phyloP scores from a whole-genome alignment of 2,329 filamentous ascomycete genomes.

The Hypoxylon rubiginosum region DNA sequence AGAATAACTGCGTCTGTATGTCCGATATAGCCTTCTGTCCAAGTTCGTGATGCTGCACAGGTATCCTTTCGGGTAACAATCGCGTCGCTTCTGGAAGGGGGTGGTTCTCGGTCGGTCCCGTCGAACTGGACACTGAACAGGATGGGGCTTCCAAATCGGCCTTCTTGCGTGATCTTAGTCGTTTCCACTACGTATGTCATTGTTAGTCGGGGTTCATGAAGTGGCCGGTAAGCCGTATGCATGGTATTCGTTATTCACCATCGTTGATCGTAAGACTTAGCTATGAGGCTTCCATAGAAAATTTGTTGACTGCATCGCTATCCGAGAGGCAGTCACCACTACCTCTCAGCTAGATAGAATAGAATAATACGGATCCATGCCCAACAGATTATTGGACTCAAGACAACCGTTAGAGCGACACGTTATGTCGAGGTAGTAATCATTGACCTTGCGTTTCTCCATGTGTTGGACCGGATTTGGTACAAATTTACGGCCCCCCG shows the following conservation, averaged over 20 bases:
- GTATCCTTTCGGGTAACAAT: slow-evolving; percentile 5
- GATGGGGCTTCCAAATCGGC: slow-evolving; percentile 4
- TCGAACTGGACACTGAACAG: slow-evolving; percentile 1
- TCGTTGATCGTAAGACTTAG: background rate
- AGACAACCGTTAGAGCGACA: background rate
- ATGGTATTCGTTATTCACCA: background rate
- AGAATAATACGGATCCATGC: too few species aligned
- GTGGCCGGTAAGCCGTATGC: background rate
- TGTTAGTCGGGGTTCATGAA: background rate
- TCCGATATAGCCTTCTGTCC: slow-evolving; percentile 1
- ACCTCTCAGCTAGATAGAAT: background rate
- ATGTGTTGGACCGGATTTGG: background rate
- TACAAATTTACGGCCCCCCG: background rate
- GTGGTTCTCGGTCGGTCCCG: background rate
- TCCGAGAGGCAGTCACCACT: background rate
- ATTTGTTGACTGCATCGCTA: background rate
- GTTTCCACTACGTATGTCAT: slow-evolving; percentile 16
- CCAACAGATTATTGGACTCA: background rate
- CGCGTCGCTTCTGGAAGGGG: background rate
- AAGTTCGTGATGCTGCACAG: background rate
- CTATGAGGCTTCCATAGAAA: background rate
- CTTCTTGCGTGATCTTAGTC: slow-evolving; percentile 8
- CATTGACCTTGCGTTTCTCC: background rate
- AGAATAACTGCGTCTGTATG: slow-evolving; percentile 2
- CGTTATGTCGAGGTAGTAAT: background rate